Evolutionary conservation across 306 rosid genomes (phyloP).

Genomic region (Begonia peltatifolia): DNA sequence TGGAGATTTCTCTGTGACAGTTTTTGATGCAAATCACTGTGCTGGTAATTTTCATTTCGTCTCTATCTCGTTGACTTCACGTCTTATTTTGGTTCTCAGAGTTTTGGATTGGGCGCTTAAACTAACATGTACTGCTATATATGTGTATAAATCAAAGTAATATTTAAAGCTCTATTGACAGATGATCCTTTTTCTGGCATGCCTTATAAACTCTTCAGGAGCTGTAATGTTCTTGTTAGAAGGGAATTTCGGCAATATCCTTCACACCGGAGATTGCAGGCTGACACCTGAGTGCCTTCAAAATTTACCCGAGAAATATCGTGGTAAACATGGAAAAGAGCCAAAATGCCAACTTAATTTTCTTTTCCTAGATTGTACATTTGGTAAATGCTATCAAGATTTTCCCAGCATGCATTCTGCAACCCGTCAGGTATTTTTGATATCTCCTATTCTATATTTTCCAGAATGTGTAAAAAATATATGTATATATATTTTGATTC

Average conservation of each 20-base stretch:
- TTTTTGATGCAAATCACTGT: constrained; percentile 70
- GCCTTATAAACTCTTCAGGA: constrained; percentile 29
- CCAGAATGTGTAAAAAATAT: not conserved
- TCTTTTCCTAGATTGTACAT: constrained; percentile 69
- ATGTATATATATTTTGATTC: no score
- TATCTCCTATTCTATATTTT: not conserved
- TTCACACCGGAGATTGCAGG: constrained; percentile 77
- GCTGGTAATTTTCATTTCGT: constrained; percentile 31
- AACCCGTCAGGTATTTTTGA: constrained; percentile 30
- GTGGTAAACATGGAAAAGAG: constrained; percentile 42
- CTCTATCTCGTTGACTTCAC: not conserved
- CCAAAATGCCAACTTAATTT: constrained; percentile 43
- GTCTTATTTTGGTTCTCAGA: not conserved
- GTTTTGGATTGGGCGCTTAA: no score
- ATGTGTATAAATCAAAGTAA: not conserved
- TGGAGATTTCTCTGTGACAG: constrained; percentile 43
- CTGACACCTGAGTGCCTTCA: constrained; percentile 53
- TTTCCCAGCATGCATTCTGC: constrained; percentile 51
- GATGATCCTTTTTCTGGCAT: constrained; percentile 21
- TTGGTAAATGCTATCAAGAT: constrained; percentile 35
- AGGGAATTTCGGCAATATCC: constrained; percentile 53
- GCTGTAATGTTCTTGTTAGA: constrained; percentile 80
- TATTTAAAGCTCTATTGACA: constrained; percentile 17
- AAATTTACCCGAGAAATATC: constrained; percentile 43
- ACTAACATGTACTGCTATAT: no score